Base-by-base conservation (phyloP, 2,329 filamentous ascomycete genomes). In the Beauveria sp. region DNA sequence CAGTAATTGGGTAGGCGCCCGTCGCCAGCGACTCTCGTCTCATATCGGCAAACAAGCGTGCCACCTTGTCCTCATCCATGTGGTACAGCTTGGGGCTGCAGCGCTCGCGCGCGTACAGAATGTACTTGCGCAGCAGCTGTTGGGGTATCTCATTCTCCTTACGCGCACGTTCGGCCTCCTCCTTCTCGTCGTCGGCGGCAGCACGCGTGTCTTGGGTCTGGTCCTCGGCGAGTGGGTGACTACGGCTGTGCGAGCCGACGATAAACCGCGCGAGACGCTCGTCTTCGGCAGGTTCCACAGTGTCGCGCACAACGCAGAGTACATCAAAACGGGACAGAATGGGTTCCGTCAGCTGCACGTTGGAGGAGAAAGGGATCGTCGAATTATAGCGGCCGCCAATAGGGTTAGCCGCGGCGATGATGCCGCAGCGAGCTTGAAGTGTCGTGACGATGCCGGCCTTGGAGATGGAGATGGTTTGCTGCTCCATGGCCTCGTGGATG, bases 401-500 rank as follows among this genome's bases (percentile, higher is more conserved):
- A 0, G 95, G 95, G 76, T 99, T 99, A 68, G 95, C 95, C 1
- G 95, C 95, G 18, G 95, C 95, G 66, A 99, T 92, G 67, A 99
- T 96, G 59, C 93, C 92, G 73, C 95, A 99, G 45, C 95, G 89
- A 49, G 95, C 95, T 74, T 99, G 93, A 1, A 99, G 81, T 0
- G 95, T 98, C 1, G 95, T 99, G 49, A 99, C 95, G 64, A 99
- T 99, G 75, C 95, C 95, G 0, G 95, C 95, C 74, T 99, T 99
- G 66, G 92, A 96, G 71, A 99, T 99, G 64, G 93, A 98, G 67
- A 99, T 99, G 1, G 95, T 99, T 77, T 99, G 95, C 76, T 99
- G 95, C 75, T 99, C 95, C 95, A 99, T 99, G 63, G 95, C 95
- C 80, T 99, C 95, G 82, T 99, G 95, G 68, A 99, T 99, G 8